Evolutionary conservation across 495 filamentous ascomycete species (phyloP), one percentile per base, ranked within the genome.

Genomic region (Penicillium parvum): DNA sequence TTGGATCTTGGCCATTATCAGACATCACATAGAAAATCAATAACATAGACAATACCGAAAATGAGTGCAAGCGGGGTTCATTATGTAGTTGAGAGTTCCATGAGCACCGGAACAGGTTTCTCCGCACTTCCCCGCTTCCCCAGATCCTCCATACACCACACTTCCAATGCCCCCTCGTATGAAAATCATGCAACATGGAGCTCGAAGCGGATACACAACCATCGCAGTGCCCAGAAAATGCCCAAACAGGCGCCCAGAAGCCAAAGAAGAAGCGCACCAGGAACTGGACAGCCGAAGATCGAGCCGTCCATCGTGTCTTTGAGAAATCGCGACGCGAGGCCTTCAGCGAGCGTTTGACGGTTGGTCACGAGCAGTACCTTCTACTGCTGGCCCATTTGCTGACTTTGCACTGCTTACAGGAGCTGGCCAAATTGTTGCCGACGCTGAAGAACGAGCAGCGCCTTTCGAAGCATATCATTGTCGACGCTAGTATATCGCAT

Each of bases 291-390:
- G 50, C 40, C 5, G 45, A 53, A 22, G 50, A 53, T 17, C 41
- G 50, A 32, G 50, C 50, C 7, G 23, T 49, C 3, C 45, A 49
- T 18, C 45, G 45, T 1, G 45, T 49, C 21, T 53, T 53, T 36
- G 45, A 46, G 41, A 53, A 53, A 37, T 53, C 45, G 6, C 42
- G 45, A 8, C 40, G 50, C 10, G 50, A 53, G 29, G 50, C 50
- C 12, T 53, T 49, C 21, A 45, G 45, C 14, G 45, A 46, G 26
- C 41, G 45, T 8, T 23, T 53, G 5, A 33, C 26, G 37, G 50
- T 49, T 23, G 20, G 50, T 49, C 6, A 12, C 1, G 5, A 7
- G 22, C 2, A 1, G 8, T 4, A 1, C 22, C 21, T 3, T 32
- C 11, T 16, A 22, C 11, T 3, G 6, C 2, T 0, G 12, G 9